A percentile compares a stretch with the other conserved stretches of the same genome.
Conservation (phyloP, 139 green algal species). For the Nannochloris sp. region DNA sequence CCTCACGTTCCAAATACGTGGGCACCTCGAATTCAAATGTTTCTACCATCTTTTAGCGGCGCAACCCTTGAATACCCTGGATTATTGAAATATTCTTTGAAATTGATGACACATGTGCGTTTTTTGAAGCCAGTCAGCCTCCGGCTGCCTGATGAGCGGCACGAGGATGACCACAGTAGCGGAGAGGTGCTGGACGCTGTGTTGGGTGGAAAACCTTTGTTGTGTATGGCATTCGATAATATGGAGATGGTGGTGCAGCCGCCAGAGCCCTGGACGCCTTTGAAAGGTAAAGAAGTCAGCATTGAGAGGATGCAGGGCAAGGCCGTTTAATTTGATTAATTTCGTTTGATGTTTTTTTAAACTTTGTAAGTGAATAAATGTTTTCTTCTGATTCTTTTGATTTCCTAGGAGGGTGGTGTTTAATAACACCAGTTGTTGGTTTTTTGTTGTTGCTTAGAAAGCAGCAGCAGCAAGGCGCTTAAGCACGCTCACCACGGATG, state of each 20-base stretch:
- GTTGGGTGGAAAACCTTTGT: conserved; percentile 56
- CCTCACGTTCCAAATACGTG: conserved; percentile 20
- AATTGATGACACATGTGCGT: conserved; percentile 59
- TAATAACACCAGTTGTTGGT: too few species aligned
- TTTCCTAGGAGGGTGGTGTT: too few species aligned
- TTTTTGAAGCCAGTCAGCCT: conserved; percentile 31
- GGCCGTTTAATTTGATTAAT: too few species aligned
- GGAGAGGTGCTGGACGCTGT: conserved; percentile 53
- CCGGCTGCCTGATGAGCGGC: not conserved
- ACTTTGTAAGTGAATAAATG: too few species aligned
- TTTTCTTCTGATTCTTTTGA: too few species aligned
- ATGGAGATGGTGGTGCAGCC: conserved; percentile 59
- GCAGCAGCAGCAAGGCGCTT: too few species aligned
- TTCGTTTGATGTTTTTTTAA: too few species aligned
- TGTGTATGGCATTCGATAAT: conserved; percentile 68
- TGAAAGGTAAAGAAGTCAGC: too few species aligned
- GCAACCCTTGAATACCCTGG: conserved; percentile 53
- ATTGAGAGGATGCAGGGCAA: too few species aligned
- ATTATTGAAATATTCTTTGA: conserved; percentile 73
- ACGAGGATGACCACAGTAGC: conserved; percentile 1
- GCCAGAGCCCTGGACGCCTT: too few species aligned
- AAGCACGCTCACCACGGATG: conserved; percentile 50
- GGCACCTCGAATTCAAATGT: conserved; percentile 3
- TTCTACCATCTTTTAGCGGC: conserved; percentile 33
- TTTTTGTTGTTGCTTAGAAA: too few species aligned